phyloP scores from a whole-genome alignment of 2,329 filamentous ascomycete genomes.

The Alternaria sp. region DNA sequence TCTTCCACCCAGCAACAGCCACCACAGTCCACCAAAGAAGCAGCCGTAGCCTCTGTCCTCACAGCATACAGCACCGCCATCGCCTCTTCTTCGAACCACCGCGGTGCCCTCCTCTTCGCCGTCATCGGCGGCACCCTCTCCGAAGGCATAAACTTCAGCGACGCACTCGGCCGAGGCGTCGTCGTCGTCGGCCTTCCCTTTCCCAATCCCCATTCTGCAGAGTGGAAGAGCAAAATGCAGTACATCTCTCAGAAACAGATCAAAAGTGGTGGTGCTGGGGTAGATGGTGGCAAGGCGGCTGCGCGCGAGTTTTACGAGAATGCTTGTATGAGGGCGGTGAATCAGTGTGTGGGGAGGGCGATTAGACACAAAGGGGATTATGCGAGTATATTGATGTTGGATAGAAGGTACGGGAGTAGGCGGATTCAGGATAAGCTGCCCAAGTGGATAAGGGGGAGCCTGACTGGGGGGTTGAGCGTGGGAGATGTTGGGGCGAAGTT shows the following conservation, averaged over 20 bases:
- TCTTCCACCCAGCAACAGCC: constrained; percentile 50
- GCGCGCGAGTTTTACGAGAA: constrained; percentile 90
- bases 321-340: constrained; percentile 94
- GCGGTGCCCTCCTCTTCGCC: constrained; percentile 82
- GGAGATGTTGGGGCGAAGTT: constrained; percentile 54
- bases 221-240: constrained; percentile 92
- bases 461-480: constrained; percentile 55
- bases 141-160: constrained; percentile 98
- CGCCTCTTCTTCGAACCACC: constrained; percentile 53
- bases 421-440: constrained; percentile 83
- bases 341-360: constrained; percentile 92
- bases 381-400: constrained; percentile 86
- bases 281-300: constrained; percentile 55
- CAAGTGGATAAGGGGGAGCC: constrained; percentile 81
- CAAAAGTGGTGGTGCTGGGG: constrained; percentile 46
- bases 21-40: constrained; percentile 60
- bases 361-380: constrained; percentile 91
- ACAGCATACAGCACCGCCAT: constrained; percentile 76
- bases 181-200: constrained; percentile 93
- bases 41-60: constrained; percentile 72
- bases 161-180: constrained; percentile 86
- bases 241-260: constrained; percentile 75
- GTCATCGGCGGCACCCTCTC: constrained; percentile 95
- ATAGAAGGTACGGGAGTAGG: constrained; percentile 77
- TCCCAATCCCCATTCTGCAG: constrained; percentile 85